Percentiles rank a stretch among this genome's conserved stretches.
Evolutionary conservation across 805 yeast species (phyloP).

Genomic region (Candida tibetensis): DNA sequence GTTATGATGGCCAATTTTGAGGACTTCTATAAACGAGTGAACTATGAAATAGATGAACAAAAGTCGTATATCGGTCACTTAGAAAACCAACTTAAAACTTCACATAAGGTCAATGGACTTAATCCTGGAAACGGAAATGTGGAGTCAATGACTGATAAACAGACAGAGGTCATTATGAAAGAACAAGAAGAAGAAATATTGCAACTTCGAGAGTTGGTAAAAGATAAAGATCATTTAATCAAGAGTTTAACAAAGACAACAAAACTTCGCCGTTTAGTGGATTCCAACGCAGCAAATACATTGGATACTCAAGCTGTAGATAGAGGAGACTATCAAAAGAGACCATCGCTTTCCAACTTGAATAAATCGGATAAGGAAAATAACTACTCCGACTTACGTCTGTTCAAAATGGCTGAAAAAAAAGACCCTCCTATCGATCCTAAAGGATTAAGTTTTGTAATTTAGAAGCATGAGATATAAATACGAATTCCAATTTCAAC

Average conservation of each 20-base stretch:
- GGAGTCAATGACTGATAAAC: constrained; percentile 10
- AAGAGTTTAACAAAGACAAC: constrained; percentile 67
- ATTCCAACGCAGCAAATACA: constrained; percentile 23
- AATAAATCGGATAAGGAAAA: constrained; percentile 11
- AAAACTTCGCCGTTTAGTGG: constrained; percentile 50
- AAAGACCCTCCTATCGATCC: constrained; percentile 2
- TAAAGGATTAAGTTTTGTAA: constrained; percentile 1
- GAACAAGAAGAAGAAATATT: constrained; percentile 65
- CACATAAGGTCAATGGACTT: constrained; percentile 17
- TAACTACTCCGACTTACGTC: constrained; percentile 15
- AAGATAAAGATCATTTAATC: constrained; percentile 77
- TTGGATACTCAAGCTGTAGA: background rate
- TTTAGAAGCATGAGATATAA: background rate
- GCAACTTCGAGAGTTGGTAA: constrained; percentile 58
- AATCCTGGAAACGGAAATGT: constrained; percentile 4
- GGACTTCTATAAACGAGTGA: constrained; percentile 45
- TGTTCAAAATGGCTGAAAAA: constrained; percentile 22
- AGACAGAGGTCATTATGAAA: constrained; percentile 37
- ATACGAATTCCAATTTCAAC: too few relatives aligned
- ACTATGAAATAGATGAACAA: constrained; percentile 55
- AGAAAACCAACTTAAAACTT: constrained; percentile 47
- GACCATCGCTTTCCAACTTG: too few relatives aligned
- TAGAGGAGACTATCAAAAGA: background rate
- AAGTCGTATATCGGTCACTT: constrained; percentile 58
- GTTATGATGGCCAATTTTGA: constrained; percentile 46